These are phyloP conservation scores for Tricladium varicosporioides DNA, from an alignment of 2,329 filamentous ascomycete species.

Conservation along the genomic window DNA sequence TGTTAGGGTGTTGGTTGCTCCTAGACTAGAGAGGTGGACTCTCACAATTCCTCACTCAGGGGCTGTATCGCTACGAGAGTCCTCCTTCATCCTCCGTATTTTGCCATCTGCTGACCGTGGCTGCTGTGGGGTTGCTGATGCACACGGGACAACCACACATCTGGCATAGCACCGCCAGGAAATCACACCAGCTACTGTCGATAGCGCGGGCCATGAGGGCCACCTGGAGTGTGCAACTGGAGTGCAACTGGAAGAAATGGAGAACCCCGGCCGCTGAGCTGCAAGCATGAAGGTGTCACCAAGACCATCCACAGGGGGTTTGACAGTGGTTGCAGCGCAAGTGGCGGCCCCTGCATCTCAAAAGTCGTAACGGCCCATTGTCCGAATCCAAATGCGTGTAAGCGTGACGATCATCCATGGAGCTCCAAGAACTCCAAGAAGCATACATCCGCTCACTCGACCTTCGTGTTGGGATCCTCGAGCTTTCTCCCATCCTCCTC, in stretches of 20 bases:
- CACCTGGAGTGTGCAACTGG: too few species aligned
- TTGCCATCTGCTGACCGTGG: too few species aligned
- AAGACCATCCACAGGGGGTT: not conserved
- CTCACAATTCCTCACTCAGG: not conserved
- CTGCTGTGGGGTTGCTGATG: too few species aligned
- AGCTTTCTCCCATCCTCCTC: constrained; percentile 6
- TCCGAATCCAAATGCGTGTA: not conserved
- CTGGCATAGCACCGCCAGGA: too few species aligned
- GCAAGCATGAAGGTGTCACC: not conserved
- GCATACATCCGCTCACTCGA: not conserved
- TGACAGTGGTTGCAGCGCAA: not conserved
- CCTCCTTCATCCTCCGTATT: too few species aligned
- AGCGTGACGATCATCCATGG: not conserved
- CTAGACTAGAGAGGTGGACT: not conserved
- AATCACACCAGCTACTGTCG: too few species aligned
- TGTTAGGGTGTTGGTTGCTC: not conserved
- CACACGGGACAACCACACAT: too few species aligned
- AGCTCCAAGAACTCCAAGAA: constrained; percentile 1
- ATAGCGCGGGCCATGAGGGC: too few species aligned
- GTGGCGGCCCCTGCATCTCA: not conserved
- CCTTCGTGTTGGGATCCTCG: too few species aligned
- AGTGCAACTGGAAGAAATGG: not conserved
- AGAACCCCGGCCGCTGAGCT: not conserved
- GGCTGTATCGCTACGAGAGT: not conserved
- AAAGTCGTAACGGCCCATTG: not conserved